A percentile compares a stretch with the other conserved stretches of the same genome.
Evolutionary conservation across 768 basidiomycete species (phyloP).

Genomic region (Suillus variegatus): DNA sequence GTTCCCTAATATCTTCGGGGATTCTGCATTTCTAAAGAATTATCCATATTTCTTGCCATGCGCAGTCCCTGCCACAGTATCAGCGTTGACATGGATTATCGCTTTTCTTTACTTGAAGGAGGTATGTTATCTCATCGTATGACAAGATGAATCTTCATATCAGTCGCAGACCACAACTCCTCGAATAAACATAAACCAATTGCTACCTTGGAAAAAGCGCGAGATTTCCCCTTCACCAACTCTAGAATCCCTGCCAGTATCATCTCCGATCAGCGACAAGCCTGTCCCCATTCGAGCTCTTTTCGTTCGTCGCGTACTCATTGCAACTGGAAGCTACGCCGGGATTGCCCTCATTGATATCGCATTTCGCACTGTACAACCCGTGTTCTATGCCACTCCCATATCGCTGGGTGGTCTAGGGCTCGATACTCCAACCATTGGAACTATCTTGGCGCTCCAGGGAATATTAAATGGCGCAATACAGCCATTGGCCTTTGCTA

Average conservation of each 20-base stretch:
- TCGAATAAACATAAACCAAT: neutral
- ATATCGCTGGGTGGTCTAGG: conserved; percentile 14
- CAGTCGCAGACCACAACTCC: neutral
- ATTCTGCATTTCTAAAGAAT: conserved; percentile 53
- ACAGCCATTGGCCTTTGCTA: conserved; percentile 62
- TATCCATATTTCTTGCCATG: conserved; percentile 80
- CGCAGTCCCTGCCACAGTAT: conserved; percentile 58
- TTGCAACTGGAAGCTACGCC: conserved; percentile 61
- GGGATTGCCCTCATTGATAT: conserved; percentile 63
- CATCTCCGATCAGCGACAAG: neutral
- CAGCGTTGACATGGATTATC: conserved; percentile 50
- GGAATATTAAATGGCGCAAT: conserved; percentile 38
- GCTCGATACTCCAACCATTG: conserved; percentile 19
- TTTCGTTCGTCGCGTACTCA: conserved; percentile 49
- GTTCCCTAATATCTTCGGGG: conserved; percentile 62
- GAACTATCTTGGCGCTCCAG: conserved; percentile 15
- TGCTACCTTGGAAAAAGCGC: neutral
- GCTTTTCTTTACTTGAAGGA: conserved; percentile 58
- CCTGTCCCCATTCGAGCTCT: conserved; percentile 48
- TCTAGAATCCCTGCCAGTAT: neutral
- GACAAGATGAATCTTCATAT: neutral
- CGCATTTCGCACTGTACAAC: conserved; percentile 46
- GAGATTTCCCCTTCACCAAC: neutral
- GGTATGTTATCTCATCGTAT: conserved; percentile 24
- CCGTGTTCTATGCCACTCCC: conserved; percentile 25